Base-by-base conservation (phyloP, 2,329 filamentous ascomycete genomes). In the Ophiocordyceps camponoti-saundersi region DNA sequence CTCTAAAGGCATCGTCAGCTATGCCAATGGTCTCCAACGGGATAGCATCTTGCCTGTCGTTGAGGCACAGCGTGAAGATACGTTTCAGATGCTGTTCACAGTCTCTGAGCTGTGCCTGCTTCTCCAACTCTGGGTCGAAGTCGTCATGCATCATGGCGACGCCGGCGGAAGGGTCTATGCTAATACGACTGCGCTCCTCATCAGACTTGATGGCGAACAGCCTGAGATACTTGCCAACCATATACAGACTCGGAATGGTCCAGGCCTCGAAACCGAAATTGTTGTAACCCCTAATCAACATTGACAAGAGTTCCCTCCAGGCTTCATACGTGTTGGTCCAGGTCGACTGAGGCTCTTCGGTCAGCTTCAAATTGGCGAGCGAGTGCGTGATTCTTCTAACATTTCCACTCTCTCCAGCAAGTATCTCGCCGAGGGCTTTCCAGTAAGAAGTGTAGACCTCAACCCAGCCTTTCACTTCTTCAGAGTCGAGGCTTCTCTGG, bases 171-270 rank as follows among this genome's bases (percentile, higher is more conserved):
- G 57, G 62, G 7, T 62, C 59, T 16, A 52, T 53, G 6, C 62
- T 50, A 18, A 56, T 66, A 48, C 57, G 62, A 49, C 61, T 66
- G 22, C 73, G 68, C 57, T 85, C 82, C 36, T 81, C 77, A 60
- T 98, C 92, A 48, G 92, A 89, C 58, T 82, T 86, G 61, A 95
- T 92, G 44, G 92, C 92, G 64, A 95, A 93, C 42, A 83, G 68
- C 49, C 92, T 75, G 49, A 98, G 65, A 60, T 93, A 88, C 64
- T 87, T 94, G 47, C 88, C 89, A 22, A 82, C 80, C 46, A 84
- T 75, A 59, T 96, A 96, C 39, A 98, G 71, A 58, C 85, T 89
- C 3, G 92, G 89, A 46, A 98, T 79, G 0, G 88, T 92, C 90
- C 92, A 98, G 30, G 87, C 82, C 53, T 86, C 80, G 55, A 96